Base-by-base conservation (phyloP, 2,329 filamentous ascomycete species). In the Emericellopsis atlantica region DNA sequence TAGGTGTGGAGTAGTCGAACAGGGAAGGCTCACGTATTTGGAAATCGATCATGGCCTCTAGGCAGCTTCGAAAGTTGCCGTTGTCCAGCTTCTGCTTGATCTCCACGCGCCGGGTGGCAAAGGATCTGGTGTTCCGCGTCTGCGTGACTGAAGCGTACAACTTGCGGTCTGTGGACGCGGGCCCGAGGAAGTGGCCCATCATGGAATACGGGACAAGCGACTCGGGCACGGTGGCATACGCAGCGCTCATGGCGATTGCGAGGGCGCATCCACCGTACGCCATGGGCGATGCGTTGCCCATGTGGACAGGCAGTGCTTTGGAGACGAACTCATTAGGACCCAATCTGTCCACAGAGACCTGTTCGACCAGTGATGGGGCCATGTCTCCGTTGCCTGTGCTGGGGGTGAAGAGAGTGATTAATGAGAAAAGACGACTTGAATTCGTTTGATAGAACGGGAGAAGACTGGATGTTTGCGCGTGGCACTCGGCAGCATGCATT, bases 211-310 rank as follows among this genome's bases (percentile, higher is more conserved):
- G 52, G 3, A 59, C 54, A 48, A 67, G 62, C 2, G 46, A 49
- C 0, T 48, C 10, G 0, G 60, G 53, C 0, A 66, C 59, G 1
- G 62, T 62, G 3, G 54, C 49, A 36, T 47, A 60, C 0, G 68
- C 68, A 0, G 65, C 61, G 45, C 61, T 60, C 9, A 61, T 54
- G 1, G 64, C 68, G 3, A 62, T 44, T 4, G 50, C 59, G 2
- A 66, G 48, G 2, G 66, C 54, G 44, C 59, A 70, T 1, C 69
- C 67, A 26, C 67, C 66, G 43, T 67, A 70, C 2, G 66, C 66
- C 29, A 61, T 55, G 18, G 57, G 54, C 39, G 46, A 40, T 3
- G 51, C 40, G 35, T 59, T 59, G 12, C 57, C 57, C 55, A 59
- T 52, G 12, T 49, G 45, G 14, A 52, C 45, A 1, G 57, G 57